phyloP scores from a whole-genome alignment of 345 rosid genomes.

The Syzygium jambos region DNA sequence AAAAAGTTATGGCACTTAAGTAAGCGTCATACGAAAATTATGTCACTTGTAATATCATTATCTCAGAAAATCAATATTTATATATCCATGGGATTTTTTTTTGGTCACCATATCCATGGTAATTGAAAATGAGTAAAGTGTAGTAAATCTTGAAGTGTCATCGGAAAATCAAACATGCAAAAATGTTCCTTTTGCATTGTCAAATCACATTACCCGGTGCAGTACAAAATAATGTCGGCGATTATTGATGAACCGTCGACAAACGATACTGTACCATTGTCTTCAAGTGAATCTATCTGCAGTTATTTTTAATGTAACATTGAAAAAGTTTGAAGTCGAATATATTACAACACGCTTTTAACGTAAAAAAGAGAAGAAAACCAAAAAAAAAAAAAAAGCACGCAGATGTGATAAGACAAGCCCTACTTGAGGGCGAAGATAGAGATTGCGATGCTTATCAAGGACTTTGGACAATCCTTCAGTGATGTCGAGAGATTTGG shows the following conservation, averaged over 20 bases:
- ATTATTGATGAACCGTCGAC: slow-evolving; percentile 49
- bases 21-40: too few relatives aligned
- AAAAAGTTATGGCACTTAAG: too few relatives aligned
- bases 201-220: slow-evolving; percentile 63
- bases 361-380: not conserved
- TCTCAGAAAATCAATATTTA: too few relatives aligned
- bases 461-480: slow-evolving; percentile 67
- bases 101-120: not conserved
- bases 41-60: too few relatives aligned
- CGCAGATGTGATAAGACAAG: not conserved
- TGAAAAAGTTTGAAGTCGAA: not conserved
- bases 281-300: slow-evolving; percentile 55
- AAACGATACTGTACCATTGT: slow-evolving; percentile 61
- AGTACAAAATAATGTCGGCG: slow-evolving; percentile 67
- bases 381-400: not conserved
- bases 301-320: not conserved
- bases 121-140: not conserved
- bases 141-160: not conserved
- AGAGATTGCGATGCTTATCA: slow-evolving; percentile 47
- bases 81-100: too few relatives aligned
- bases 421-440: slow-evolving; percentile 52
- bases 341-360: not conserved
- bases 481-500: slow-evolving; percentile 43
- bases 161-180: not conserved
- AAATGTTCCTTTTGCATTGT: not conserved